phyloP scores from a whole-genome alignment of 2,329 filamentous ascomycete genomes.

The Neopestalotiopsis rosae region DNA sequence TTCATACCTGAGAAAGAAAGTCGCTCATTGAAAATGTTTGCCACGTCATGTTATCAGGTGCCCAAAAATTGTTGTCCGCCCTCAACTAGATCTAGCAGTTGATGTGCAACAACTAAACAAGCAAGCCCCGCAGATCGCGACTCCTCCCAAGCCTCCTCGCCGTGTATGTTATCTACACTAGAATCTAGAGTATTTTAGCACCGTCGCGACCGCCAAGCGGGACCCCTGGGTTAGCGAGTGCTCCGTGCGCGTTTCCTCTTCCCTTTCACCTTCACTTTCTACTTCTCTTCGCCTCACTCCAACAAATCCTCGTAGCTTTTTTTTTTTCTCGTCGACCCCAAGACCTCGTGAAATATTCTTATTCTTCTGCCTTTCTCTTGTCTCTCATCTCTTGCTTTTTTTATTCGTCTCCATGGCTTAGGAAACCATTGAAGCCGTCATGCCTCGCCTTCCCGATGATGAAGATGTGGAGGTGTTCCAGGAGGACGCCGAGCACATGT shows the following conservation, averaged over 20 bases:
- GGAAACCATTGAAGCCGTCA: neutral
- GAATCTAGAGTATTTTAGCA: neutral
- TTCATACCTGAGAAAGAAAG: neutral
- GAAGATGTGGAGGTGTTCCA: slow-evolving; percentile 38
- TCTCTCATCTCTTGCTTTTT: neutral
- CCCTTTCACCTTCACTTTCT: neutral
- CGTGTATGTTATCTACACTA: neutral
- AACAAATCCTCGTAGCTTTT: neutral
- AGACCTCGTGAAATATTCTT: neutral
- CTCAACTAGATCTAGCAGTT: neutral
- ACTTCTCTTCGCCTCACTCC: neutral
- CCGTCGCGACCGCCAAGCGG: neutral
- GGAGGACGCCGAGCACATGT: slow-evolving; percentile 38
- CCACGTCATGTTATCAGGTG: too few relatives aligned
- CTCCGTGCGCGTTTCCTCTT: neutral
- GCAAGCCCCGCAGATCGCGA: neutral
- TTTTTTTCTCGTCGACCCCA: neutral
- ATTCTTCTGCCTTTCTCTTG: neutral
- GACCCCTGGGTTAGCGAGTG: neutral
- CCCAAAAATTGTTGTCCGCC: neutral
- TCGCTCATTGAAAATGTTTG: neutral
- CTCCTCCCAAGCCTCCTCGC: neutral
- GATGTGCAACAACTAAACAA: neutral
- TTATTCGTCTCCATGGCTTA: neutral
- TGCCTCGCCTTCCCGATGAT: slow-evolving; percentile 12